Percentiles rank a stretch among this genome's conserved stretches.
Conservation (phyloP, 176 grass and related monocot species). For the Typha latifolia region DNA sequence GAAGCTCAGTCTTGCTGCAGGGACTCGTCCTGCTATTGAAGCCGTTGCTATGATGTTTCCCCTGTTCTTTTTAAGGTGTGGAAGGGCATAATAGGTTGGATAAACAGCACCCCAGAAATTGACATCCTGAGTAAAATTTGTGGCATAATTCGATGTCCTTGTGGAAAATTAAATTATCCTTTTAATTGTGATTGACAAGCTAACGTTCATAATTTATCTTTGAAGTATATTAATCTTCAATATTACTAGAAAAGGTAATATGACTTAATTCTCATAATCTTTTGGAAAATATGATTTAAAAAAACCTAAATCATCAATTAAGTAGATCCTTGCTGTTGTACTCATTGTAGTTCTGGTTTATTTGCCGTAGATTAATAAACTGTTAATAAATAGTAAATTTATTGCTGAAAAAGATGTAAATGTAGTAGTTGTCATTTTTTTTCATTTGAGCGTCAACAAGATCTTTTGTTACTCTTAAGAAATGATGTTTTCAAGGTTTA, state of each 20-base stretch:
- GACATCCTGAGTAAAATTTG: constrained; percentile 44
- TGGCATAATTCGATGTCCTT: not conserved
- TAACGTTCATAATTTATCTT: not conserved
- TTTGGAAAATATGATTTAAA: too few relatives aligned
- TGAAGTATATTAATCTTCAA: not conserved
- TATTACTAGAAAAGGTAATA: not conserved
- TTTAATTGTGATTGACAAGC: not conserved
- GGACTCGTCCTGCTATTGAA: constrained; percentile 66
- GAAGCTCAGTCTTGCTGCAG: constrained; percentile 66
- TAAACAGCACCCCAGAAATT: constrained; percentile 88
- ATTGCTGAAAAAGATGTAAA: too few relatives aligned
- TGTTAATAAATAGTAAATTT: too few relatives aligned
- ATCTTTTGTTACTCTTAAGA: too few relatives aligned
- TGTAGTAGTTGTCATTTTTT: too few relatives aligned
- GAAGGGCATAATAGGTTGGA: constrained; percentile 70
- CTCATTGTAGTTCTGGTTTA: too few relatives aligned
- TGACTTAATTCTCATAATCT: too few relatives aligned
- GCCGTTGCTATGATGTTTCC: constrained; percentile 80
- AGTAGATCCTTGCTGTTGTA: too few relatives aligned
- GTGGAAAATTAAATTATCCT: not conserved
- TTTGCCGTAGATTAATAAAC: too few relatives aligned
- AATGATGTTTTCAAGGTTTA: too few relatives aligned
- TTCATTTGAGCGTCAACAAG: too few relatives aligned
- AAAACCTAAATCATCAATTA: too few relatives aligned
- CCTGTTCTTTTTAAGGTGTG: constrained; percentile 47